Base-by-base conservation (phyloP, 192 early-diverging fungal species). In the Obelidium mucronatum region DNA sequence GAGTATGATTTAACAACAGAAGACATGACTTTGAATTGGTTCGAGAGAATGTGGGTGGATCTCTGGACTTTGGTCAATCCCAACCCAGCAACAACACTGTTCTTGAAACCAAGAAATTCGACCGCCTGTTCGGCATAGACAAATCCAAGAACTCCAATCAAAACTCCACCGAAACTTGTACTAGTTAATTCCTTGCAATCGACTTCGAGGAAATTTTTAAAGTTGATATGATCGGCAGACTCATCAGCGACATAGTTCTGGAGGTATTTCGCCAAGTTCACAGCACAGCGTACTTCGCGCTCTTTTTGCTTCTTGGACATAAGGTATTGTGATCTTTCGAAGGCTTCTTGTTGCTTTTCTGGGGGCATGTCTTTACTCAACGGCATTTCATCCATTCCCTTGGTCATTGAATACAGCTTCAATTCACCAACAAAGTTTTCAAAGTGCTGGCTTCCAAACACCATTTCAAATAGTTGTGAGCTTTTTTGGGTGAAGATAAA, bases 91-190 rank as follows among this genome's bases (percentile, higher is more conserved):
- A 59, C 54, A 15, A 80, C 75, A 37, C 37, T 67, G 39, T 39
- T 76, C 55, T 72, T 80, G 75, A 80, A 80, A 24, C 79, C 79
- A 28, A 80, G 65, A 30, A 44, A 72, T 40, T 59, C 51, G 34
- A 67, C 44, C 28, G 74, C 73, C 56, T 80, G 79, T 37, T 80
- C 79, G 53, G 70, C 37, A 56, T 80, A 80, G 15, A 80, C 75
- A 48, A 77, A 80, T 70, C 73, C 79, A n/a, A 80, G 37, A n/a
- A 80, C 79, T 34, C 79, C 79, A 77, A 80, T 80, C 60, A 80
- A 35, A 15, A 72, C 73, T 34, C 67, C 79, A 55, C 79, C 79
- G 72, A 80, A 80, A 19, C 61, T 71, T 1, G 79, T 77, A n/a
- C 62, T 72, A 33, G 65, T 65, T 36, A 80, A 52, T 55, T 80